Percentiles rank a stretch among this genome's conserved stretches.
Evolutionary conservation across 805 yeast genomes (phyloP).

Genomic region (Saccharomycopsis babjevae): DNA sequence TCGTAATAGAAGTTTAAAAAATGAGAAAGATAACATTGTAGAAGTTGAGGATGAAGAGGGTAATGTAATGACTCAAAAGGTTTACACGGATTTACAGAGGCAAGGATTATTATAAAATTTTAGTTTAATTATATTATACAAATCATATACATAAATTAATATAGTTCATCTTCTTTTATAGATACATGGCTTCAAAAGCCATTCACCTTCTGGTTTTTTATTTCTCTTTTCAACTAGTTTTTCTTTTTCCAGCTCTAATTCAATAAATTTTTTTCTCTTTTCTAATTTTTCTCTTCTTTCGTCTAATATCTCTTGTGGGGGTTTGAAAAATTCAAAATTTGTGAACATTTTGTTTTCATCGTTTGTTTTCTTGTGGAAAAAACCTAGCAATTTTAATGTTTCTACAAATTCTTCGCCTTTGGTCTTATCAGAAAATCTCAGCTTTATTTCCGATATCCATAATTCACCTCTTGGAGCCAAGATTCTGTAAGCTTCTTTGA

Average conservation of each 20-base stretch:
- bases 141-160: neutral
- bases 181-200: constrained; percentile 92
- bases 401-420: constrained; percentile 70
- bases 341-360: constrained; percentile 87
- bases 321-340: constrained; percentile 87
- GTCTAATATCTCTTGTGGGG: constrained; percentile 55
- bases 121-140: neutral
- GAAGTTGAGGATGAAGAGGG: constrained; percentile 93
- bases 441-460: constrained; percentile 97
- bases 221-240: constrained; percentile 45
- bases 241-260: constrained; percentile 54
- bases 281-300: constrained; percentile 53
- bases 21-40: constrained; percentile 40
- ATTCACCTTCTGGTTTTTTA: constrained; percentile 61
- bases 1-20: constrained; percentile 25
- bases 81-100: constrained; percentile 73
- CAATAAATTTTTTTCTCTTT: constrained; percentile 58
- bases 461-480: constrained; percentile 86
- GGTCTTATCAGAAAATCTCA: constrained; percentile 65
- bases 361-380: constrained; percentile 82
- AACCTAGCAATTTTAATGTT: constrained; percentile 67
- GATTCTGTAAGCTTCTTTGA: constrained; percentile 80
- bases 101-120: constrained; percentile 50
- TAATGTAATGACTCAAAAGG: constrained; percentile 78
- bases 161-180: constrained; percentile 65